Percentiles rank a stretch among this genome's conserved stretches.
Evolutionary conservation across 495 filamentous ascomycete species (phyloP).

Genomic region (Aspergillus sparsus): DNA sequence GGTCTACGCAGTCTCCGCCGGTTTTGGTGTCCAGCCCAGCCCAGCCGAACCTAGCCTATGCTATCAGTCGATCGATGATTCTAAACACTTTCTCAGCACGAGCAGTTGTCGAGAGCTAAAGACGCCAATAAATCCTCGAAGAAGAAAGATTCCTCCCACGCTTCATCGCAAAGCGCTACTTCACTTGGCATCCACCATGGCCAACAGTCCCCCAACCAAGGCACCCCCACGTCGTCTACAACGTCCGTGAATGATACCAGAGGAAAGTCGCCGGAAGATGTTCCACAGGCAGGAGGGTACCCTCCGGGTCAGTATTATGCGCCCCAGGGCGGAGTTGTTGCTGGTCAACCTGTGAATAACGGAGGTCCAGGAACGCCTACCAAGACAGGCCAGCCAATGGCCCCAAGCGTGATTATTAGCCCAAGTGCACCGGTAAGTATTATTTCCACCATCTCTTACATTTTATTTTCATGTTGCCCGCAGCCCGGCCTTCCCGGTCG

Average conservation of each 20-base stretch:
- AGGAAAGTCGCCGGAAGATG: conserved; percentile 75
- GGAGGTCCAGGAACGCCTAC: conserved; percentile 64
- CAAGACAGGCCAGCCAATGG: conserved; percentile 63
- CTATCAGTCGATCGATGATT: conserved; percentile 20
- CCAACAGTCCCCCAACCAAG: conserved; percentile 66
- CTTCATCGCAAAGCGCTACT: conserved; percentile 60
- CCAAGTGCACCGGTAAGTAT: conserved; percentile 86
- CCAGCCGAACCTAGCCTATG: conserved; percentile 7
- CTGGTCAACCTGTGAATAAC: conserved; percentile 52
- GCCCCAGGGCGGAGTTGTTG: conserved; percentile 33
- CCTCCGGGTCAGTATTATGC: conserved; percentile 42
- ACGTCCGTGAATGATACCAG: conserved; percentile 82
- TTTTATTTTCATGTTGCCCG: neutral
- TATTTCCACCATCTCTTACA: neutral
- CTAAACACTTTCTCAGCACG: conserved; percentile 55
- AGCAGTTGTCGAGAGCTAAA: conserved; percentile 94
- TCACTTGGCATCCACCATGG: conserved; percentile 43
- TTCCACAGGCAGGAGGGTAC: conserved; percentile 43
- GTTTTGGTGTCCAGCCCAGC: conserved; percentile 20
- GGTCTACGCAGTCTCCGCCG: conserved; percentile 43
- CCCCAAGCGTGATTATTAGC: conserved; percentile 93
- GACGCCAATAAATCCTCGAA: conserved; percentile 91
- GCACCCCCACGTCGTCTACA: conserved; percentile 80
- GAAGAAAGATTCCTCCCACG: conserved; percentile 81
- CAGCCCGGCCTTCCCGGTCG: no score